These are phyloP conservation scores for Cubamyces sp. DNA, from an alignment of 768 basidiomycete genomes.

Conservation along the genomic window DNA sequence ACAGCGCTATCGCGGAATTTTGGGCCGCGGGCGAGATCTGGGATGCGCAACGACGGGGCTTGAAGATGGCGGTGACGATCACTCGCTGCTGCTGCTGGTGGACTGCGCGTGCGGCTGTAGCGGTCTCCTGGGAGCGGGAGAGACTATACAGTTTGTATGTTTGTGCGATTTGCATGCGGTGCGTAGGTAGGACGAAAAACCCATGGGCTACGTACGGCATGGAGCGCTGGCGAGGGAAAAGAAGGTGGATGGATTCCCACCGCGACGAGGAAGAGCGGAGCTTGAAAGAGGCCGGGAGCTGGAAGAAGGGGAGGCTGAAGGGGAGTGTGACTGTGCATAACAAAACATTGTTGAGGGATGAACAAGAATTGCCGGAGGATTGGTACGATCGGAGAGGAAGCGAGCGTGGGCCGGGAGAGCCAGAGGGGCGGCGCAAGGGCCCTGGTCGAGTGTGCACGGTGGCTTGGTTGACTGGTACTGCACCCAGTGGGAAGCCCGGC, in stretches of 20 bases:
- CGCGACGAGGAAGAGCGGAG: no score
- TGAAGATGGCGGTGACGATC: no score
- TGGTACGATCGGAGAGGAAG: neutral
- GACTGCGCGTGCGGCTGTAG: no score
- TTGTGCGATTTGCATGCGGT: neutral
- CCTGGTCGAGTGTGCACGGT: no score
- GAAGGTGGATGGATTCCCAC: neutral
- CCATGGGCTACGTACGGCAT: neutral
- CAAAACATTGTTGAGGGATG: neutral
- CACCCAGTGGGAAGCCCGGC: neutral
- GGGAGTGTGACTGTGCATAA: neutral
- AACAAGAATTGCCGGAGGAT: neutral
- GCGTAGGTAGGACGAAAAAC: neutral
- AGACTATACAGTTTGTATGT: no score
- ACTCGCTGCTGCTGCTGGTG: no score
- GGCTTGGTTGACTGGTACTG: no score
- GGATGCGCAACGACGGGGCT: no score
- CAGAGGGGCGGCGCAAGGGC: no score
- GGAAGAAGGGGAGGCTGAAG: neutral
- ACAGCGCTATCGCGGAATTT: no score
- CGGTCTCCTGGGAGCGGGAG: no score
- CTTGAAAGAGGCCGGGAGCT: neutral
- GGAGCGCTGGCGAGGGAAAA: neutral
- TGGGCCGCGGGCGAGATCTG: no score
- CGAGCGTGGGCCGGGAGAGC: neutral